These are phyloP conservation scores for Sarocladium oryzae DNA, from an alignment of 2,329 filamentous ascomycete species.

Conservation along the genomic window DNA sequence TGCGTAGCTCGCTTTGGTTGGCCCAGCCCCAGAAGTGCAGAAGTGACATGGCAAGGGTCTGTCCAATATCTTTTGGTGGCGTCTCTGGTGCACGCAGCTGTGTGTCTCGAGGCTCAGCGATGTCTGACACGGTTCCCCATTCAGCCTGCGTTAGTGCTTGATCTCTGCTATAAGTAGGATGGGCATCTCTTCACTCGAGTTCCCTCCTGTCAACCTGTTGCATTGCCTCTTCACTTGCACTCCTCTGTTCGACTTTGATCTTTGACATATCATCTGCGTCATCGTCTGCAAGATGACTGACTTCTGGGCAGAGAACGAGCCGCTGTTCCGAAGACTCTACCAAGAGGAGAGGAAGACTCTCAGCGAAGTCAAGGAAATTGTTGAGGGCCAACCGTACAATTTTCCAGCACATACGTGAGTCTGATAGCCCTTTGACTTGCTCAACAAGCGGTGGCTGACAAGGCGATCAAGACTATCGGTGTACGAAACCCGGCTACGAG, in stretches of 20 bases:
- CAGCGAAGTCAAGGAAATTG: neutral
- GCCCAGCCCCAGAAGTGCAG: neutral
- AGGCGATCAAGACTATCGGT: neutral
- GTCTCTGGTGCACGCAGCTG: no score
- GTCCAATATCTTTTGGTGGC: neutral
- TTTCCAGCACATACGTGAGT: neutral
- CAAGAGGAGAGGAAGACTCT: neutral
- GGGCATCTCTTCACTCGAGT: no score
- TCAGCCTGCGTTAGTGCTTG: no score
- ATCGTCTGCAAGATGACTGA: neutral
- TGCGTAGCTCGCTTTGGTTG: neutral
- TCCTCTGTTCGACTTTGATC: no score
- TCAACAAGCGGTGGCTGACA: neutral
- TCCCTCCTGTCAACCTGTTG: no score
- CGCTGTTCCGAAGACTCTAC: neutral
- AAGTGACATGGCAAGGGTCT: neutral
- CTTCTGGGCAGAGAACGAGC: neutral
- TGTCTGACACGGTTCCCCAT: no score
- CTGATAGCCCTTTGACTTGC: neutral
- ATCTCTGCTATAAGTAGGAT: no score
- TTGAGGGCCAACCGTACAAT: neutral
- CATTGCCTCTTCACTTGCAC: no score
- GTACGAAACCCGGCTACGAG: neutral
- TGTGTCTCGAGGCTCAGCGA: no score
- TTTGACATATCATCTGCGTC: no score